These are phyloP conservation scores for Aspergillus sp. DNA, from an alignment of 2,329 filamentous ascomycete genomes.

Conservation along the genomic window DNA sequence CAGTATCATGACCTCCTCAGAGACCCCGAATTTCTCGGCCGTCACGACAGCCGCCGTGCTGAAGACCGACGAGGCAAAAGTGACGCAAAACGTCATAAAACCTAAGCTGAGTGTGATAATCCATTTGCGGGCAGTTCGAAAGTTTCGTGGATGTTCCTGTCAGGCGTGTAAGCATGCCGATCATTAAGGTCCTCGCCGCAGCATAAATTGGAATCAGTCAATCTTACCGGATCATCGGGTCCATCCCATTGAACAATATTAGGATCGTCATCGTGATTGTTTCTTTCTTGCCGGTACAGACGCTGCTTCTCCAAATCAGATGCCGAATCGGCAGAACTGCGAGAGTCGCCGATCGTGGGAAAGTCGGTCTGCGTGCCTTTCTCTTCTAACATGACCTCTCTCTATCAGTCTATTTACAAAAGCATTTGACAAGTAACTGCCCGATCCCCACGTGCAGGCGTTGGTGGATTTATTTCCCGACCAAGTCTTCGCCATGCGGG, in stretches of 20 bases:
- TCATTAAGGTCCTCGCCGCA: neutral
- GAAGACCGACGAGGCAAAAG: constrained; percentile 50
- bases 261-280: neutral
- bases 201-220: neutral
- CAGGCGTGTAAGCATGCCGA: no score
- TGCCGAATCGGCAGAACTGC: neutral
- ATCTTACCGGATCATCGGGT: neutral
- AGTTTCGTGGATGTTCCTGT: neutral
- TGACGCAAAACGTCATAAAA: constrained; percentile 47
- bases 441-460: neutral
- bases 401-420: neutral
- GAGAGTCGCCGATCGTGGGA: no score
- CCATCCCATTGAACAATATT: neutral
- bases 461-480: neutral
- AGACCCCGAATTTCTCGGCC: constrained; percentile 46
- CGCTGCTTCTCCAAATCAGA: neutral
- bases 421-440: no score
- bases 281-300: neutral
- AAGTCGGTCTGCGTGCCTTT: neutral
- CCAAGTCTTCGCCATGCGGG: neutral
- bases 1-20: constrained; percentile 49
- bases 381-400: neutral
- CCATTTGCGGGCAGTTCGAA: constrained; percentile 35
- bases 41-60: constrained; percentile 43
- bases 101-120: constrained; percentile 43